Conservation (phyloP, 2,329 filamentous ascomycete species). For the Fusarium sororula region DNA sequence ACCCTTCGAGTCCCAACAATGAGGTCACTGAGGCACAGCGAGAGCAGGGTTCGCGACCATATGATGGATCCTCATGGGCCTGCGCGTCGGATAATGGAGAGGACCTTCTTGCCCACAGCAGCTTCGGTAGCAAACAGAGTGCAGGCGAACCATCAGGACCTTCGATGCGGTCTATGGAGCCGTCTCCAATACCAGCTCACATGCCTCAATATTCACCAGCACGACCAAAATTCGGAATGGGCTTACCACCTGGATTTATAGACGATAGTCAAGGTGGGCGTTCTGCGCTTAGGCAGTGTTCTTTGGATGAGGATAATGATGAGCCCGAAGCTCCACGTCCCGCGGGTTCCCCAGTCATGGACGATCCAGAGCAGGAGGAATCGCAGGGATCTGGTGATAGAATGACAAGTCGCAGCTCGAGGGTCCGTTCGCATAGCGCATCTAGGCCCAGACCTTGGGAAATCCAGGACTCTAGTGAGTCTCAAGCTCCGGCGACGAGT, state of each 20-base stretch:
- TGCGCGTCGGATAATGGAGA: no score
- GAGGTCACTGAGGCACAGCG: no score
- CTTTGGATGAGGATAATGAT: background rate
- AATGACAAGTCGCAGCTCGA: background rate
- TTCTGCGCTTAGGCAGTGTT: background rate
- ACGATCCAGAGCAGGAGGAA: background rate
- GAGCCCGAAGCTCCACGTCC: background rate
- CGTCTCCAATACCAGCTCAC: background rate
- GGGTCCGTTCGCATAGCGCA: no score
- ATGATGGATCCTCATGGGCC: no score
- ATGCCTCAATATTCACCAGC: fast-evolving
- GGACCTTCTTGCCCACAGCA: no score
- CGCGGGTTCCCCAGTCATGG: fast-evolving
- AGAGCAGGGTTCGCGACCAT: no score
- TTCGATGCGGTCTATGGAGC: no score
- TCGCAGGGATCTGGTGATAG: fast-evolving
- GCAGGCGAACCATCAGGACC: no score
- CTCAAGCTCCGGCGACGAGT: fast-evolving
- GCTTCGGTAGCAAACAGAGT: fast-evolving
- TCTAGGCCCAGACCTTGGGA: fast-evolving
- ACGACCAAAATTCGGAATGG: fast-evolving
- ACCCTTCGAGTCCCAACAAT: no score
- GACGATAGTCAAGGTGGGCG: background rate
- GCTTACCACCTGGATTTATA: background rate
- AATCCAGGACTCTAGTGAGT: background rate